Percentiles rank a stretch among this genome's conserved stretches.
These are phyloP conservation scores for Uncinocarpus reesii DNA, from an alignment of 2,329 filamentous ascomycete genomes.

Conservation along the genomic window DNA sequence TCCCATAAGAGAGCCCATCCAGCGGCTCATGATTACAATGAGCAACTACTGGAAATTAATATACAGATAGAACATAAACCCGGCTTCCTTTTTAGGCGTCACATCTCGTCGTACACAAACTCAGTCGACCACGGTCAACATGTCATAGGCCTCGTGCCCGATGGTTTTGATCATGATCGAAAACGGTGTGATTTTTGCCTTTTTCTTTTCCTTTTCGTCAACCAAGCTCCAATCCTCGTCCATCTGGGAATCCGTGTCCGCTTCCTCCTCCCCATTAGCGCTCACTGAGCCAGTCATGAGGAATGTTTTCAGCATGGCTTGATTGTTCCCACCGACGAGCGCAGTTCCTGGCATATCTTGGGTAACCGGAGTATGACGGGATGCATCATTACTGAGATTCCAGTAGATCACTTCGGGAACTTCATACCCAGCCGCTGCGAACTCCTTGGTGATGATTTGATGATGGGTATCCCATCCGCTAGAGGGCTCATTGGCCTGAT, in stretches of 20 bases:
- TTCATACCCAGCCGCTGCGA: constrained; percentile 44
- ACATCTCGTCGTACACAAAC: too few relatives aligned
- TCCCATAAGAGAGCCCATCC: too few relatives aligned
- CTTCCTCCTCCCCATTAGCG: constrained; percentile 24
- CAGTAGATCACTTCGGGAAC: constrained; percentile 45
- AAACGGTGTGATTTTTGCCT: constrained; percentile 23
- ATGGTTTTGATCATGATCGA: constrained; percentile 42
- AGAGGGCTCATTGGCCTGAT: constrained; percentile 26
- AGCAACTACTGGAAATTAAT: too few relatives aligned
- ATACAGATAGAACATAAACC: too few relatives aligned
- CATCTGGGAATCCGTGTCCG: constrained; percentile 21
- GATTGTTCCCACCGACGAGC: constrained; percentile 21
- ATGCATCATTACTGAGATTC: constrained; percentile 3
- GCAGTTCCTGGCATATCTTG: constrained; percentile 15
- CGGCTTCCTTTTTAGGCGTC: too few relatives aligned
- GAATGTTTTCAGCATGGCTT: constrained; percentile 50
- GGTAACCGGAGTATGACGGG: constrained; percentile 11
- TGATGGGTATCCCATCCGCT: constrained; percentile 39
- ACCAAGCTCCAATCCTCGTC: constrained; percentile 13
- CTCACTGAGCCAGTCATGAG: constrained; percentile 38
- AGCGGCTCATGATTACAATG: too few relatives aligned
- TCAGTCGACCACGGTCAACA: constrained; percentile 48
- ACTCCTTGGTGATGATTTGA: constrained; percentile 41
- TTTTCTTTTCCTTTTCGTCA: constrained; percentile 25
- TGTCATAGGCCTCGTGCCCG: constrained; percentile 45